Conservation (phyloP, 352 stramenopile genomes). For the Peronospora destructor region DNA sequence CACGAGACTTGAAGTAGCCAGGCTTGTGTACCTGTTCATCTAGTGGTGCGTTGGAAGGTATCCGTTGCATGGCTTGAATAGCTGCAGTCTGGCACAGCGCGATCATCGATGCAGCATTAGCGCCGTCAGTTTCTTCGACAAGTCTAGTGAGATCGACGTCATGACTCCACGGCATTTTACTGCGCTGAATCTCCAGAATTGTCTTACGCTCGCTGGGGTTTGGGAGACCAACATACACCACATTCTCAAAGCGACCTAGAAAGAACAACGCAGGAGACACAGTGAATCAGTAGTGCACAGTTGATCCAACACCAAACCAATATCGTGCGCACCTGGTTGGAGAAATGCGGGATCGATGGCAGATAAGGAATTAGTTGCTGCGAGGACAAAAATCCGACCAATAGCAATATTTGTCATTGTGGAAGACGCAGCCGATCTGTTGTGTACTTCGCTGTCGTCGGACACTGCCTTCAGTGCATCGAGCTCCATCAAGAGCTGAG, state of each 20-base stretch:
- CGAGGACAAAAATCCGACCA: conserved; percentile 71
- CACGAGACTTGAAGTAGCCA: not conserved
- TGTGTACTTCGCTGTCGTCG: conserved; percentile 34
- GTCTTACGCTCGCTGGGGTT: conserved; percentile 40
- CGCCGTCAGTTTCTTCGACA: conserved; percentile 47
- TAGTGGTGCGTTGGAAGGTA: conserved; percentile 18
- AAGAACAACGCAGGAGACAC: not conserved
- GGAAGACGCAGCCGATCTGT: not conserved
- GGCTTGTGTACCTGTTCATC: conserved; percentile 27
- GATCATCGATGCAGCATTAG: conserved; percentile 68
- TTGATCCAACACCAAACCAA: not conserved
- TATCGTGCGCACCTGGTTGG: conserved; percentile 49
- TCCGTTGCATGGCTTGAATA: conserved; percentile 67
- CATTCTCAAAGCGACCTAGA: conserved; percentile 76
- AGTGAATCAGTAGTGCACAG: not conserved
- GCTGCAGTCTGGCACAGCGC: conserved; percentile 63
- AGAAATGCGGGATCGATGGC: conserved; percentile 79
- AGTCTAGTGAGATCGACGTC: conserved; percentile 45
- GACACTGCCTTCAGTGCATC: conserved; percentile 56
- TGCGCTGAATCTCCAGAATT: conserved; percentile 59
- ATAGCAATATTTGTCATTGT: conserved; percentile 10
- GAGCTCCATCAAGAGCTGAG: conserved; percentile 77
- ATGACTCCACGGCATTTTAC: conserved; percentile 63
- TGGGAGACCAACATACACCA: conserved; percentile 68
- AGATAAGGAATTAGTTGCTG: conserved; percentile 66